Base-by-base conservation (phyloP, 331 rosid species). In the Acacia pycnantha region DNA sequence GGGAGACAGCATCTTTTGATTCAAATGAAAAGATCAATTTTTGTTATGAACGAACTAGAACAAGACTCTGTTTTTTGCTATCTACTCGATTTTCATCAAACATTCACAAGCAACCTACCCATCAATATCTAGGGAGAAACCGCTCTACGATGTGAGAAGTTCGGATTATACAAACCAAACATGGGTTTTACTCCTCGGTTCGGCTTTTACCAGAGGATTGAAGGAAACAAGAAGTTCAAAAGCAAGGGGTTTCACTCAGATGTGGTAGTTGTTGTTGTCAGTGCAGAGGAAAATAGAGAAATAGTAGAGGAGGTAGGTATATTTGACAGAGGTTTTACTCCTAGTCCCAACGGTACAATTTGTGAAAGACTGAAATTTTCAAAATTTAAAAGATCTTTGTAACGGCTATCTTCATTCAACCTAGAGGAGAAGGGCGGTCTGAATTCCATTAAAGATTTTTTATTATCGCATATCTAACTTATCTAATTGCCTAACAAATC, bases 61-160 rank as follows among this genome's bases (percentile, higher is more conserved):
- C 31, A 58, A 22, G 65, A n/a, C 29, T 58, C 15, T 22, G 65
- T 22, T 6, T 58, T 9, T 35, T 35, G 37, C 35, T 31, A 31
- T 31, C 35, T 31, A 31, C 35, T 31, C 35, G 4, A 31, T 31
- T 31, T 31, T 31, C 35, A 31, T 31, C 35, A 31, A 3, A 31
- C 35, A 31, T 31, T 31, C 35, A 31, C 35, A 31, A 31, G 37
- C 37, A 35, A 35, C 24, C 12, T 73, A 93, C 97, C 97, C 92
- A 85, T 94, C 98, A 14, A 91, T 91, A 35, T 31, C 90, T 91
- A 97, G 31, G 98, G 97, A 77, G 98, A 92, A 85, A 90, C 98
- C 50, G 98, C 96, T 90, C 98, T 92, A 69, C 93, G 94, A 37
- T 96, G 98, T 43, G 97, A 94, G 90, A 92, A 94, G 88, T 92